Base-by-base conservation (phyloP, 2,329 filamentous ascomycete genomes). In the Trichoderma oligosporum region DNA sequence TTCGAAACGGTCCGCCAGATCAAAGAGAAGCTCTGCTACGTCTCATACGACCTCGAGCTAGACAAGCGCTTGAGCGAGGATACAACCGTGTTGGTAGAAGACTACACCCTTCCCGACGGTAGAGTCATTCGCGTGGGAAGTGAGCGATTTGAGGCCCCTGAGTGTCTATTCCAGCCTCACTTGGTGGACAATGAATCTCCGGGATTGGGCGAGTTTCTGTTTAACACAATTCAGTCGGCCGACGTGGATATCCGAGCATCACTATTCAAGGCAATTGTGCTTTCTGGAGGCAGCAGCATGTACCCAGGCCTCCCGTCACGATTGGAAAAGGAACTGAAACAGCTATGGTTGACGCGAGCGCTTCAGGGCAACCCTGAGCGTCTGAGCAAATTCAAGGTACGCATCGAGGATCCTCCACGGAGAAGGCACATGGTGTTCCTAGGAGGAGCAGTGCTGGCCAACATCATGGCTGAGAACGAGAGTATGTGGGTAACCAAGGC, bases 21-120 rank as follows among this genome's bases (percentile, higher is more conserved):
- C 79, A 99, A 99, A 79, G 94, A 99, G 81, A 99, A 99, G 82
- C 88, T 99, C 51, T 97, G 94, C 82, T 99, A 99, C 73, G 93
- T 99, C 57, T 97, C 92, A 11, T 99, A 97, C 79, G 94, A 99
- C 73, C 83, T 99, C 57, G 91, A 96, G 74, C 81, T 99, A 56
- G 94, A 99, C 79, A 92, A 97, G 78, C 86, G 89, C 65, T 84
- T 99, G 62, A 95, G 90, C 69, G 94, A 99, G 76, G 94, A 99
- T 68, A 99, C 94, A 14, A 99, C 94, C 1, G 91, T 97, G 7
- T 80, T 99, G 56, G 94, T 99, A 9, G 94, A 99, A 76, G 95
- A 90, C 70, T 99, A 99, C 78, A 99, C 94, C 1, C 82, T 99
- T 8, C 94, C 94, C 29, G 94, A 99, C 70, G 94, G 94, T 54